These are phyloP conservation scores for Pterocarpus santalinus DNA, from an alignment of 306 rosid species.

Conservation along the genomic window DNA sequence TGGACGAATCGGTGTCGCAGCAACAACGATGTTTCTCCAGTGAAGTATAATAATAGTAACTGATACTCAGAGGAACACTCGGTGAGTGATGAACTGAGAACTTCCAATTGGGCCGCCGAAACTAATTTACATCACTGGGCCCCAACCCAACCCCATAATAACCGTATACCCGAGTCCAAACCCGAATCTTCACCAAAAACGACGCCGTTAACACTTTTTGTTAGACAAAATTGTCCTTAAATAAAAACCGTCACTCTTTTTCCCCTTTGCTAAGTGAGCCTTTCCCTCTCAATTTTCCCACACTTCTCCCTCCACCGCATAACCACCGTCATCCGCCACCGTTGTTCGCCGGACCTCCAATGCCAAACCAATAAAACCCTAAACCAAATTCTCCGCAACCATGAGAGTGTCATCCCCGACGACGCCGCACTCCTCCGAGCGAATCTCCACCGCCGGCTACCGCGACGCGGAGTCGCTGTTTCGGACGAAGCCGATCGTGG, in stretches of 20 bases:
- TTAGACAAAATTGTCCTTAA: conserved; percentile 12
- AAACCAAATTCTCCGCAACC: conserved; percentile 26
- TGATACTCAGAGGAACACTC: no score
- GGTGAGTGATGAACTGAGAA: no score
- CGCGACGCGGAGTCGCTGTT: conserved; percentile 87
- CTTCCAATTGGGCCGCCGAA: background rate
- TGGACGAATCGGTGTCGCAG: no score
- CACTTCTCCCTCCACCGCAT: background rate
- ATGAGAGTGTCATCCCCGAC: conserved; percentile 56
- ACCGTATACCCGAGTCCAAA: background rate
- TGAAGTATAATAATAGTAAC: no score
- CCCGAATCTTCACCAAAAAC: conserved; percentile 3
- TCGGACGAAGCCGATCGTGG: conserved; percentile 80
- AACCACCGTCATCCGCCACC: conserved; percentile 27
- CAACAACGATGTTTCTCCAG: no score
- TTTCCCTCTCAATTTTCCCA: conserved; percentile 21
- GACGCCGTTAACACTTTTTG: background rate
- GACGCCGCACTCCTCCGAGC: conserved; percentile 43
- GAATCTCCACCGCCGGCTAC: conserved; percentile 54
- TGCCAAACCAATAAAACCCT: conserved; percentile 43
- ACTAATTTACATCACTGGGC: background rate
- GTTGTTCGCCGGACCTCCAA: conserved; percentile 17
- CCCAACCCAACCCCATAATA: background rate
- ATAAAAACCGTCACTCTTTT: conserved; percentile 33
- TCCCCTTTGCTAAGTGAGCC: background rate